Conservation (phyloP, 768 basidiomycete species). For the Naematelia aurantialba region DNA sequence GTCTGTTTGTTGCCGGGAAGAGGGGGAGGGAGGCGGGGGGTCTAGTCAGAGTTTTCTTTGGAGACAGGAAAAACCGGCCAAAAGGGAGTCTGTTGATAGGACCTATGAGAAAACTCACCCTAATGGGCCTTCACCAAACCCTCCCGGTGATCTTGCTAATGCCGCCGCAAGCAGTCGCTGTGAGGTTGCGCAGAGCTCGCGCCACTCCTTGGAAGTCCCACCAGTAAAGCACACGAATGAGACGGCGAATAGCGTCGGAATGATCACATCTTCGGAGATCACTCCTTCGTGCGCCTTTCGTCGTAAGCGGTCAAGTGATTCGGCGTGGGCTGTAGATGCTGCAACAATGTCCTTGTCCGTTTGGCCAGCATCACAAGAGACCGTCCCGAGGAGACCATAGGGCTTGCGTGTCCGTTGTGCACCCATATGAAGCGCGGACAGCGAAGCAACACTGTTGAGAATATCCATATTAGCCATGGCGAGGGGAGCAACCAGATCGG, state of each 20-base stretch:
- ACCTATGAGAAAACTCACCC: no score
- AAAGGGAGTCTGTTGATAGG: no score
- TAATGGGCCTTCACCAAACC: no score
- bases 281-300: slow-evolving; percentile 11
- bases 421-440: slow-evolving; percentile 23
- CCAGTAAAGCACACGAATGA: slow-evolving; percentile 22
- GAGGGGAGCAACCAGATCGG: slow-evolving; percentile 17
- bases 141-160: slow-evolving; percentile 13
- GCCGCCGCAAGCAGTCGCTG: slow-evolving; percentile 17
- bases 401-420: slow-evolving; percentile 14
- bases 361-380: neutral
- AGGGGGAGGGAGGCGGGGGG: no score
- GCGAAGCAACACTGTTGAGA: slow-evolving; percentile 8
- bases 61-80: no score
- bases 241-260: slow-evolving; percentile 16
- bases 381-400: neutral
- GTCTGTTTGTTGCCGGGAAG: no score
- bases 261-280: slow-evolving; percentile 14
- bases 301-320: slow-evolving; percentile 14
- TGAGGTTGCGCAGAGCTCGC: slow-evolving; percentile 5
- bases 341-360: slow-evolving; percentile 14
- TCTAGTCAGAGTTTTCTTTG: no score
- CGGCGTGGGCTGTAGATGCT: slow-evolving; percentile 14
- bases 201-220: slow-evolving; percentile 15
- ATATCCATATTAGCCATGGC: slow-evolving; percentile 16